phyloP scores from a whole-genome alignment of 2,329 filamentous ascomycete species.

The Colletotrichum chlorophyti region DNA sequence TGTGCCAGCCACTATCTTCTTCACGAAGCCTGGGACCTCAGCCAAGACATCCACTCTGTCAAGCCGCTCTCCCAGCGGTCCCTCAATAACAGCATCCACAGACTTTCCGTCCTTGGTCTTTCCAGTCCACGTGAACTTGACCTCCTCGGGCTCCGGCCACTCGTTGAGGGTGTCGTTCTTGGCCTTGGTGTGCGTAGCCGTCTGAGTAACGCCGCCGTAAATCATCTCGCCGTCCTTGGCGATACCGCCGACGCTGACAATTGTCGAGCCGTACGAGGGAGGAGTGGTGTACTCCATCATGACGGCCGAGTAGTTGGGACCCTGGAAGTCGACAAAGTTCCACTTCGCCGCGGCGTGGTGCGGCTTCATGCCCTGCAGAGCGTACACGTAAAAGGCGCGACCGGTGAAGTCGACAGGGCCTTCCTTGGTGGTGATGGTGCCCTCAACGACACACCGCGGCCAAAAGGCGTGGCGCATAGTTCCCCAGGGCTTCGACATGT shows the following conservation, averaged over 20 bases:
- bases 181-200: constrained; percentile 71
- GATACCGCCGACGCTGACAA: constrained; percentile 83
- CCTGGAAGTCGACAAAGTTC: constrained; percentile 95
- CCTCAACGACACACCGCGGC: constrained; percentile 84
- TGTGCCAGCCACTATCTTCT: constrained; percentile 87
- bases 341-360: constrained; percentile 92
- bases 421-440: constrained; percentile 82
- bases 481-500: constrained; percentile 87
- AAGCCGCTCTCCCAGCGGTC: constrained; percentile 69
- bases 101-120: constrained; percentile 78
- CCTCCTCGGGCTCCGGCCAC: constrained; percentile 85
- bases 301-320: constrained; percentile 82
- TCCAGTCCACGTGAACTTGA: constrained; percentile 81
- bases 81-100: constrained; percentile 74
- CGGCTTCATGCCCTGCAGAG: constrained; percentile 97
- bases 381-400: constrained; percentile 80
- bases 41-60: constrained; percentile 96
- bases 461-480: constrained; percentile 92
- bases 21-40: constrained; percentile 94
- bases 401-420: constrained; percentile 85
- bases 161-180: constrained; percentile 79
- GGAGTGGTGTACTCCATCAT: constrained; percentile 98
- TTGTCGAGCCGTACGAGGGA: constrained; percentile 85
- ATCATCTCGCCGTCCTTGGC: constrained; percentile 83
- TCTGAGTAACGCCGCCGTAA: constrained; percentile 70